Base-by-base conservation (phyloP, 306 rosid species). In the Cucurbita pepo region DNA sequence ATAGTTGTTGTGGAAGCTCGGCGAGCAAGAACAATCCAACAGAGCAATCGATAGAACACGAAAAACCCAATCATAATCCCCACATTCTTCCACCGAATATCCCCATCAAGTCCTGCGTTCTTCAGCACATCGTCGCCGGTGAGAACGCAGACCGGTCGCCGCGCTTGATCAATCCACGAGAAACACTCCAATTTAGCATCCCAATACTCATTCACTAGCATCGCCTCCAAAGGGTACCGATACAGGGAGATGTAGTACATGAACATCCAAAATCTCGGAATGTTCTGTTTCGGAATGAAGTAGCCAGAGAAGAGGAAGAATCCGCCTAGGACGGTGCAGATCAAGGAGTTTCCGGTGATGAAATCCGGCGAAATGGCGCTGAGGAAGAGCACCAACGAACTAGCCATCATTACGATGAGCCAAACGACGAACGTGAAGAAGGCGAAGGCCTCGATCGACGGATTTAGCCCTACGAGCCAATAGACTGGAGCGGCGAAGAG, bases 231-330 rank as follows among this genome's bases (percentile, higher is more conserved):
- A 0, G 98, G 97, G 82, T 90, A 93, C 75, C 87, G 86, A 79
- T 93, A 93, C 30, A 93, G 84, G 0, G 98, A 93, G 59, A 93
- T 96, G 47, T 90, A 93, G 85, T 93, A 90, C 98, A 93, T 88
- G 77, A 93, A 93, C 47, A 90, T 76, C 98, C 98, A 93, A 55
- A 83, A 87, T 13, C 85, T 90, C 10, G 98, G 98, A 15, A 93
- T 93, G 78, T 85, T 87, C 34, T 88, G 89, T 70, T 82, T 93
- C 4, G 98, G 97, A 13, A 93, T 93, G 85, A 93, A 93, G 84
- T 93, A 93, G 19, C 98, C 97, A 1, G 97, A 93, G 88, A 93
- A 90, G 52, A 93, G 85, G 50, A 93, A 90, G 80, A 88, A 93
- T 4, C 91, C 89, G 52, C 97, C 97, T 18, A 93, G 89, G 53